phyloP scores from a whole-genome alignment of 2,329 filamentous ascomycete genomes.

The Hypoxylon sp. region DNA sequence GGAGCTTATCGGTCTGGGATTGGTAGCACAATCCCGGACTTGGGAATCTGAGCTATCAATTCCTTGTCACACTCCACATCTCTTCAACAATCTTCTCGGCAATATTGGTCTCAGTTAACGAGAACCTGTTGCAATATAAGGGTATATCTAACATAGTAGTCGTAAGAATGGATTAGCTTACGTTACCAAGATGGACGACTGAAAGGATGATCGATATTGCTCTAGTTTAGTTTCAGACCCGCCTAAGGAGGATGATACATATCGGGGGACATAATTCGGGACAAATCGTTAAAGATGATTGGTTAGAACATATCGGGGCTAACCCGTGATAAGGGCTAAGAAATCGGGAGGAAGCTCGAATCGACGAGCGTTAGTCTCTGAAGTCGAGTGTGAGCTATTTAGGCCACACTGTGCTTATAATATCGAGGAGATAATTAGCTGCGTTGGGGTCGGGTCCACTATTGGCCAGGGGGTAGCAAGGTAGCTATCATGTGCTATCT shows the following conservation, averaged over 20 bases:
- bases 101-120: constrained; percentile 9
- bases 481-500: constrained; percentile 1
- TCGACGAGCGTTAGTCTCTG: constrained; percentile 40
- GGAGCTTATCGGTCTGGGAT: constrained; percentile 41
- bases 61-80: constrained; percentile 29
- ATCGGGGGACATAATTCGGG: constrained; percentile 5
- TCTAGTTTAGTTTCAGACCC: constrained; percentile 11
- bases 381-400: constrained; percentile 18
- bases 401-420: constrained; percentile 32
- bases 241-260: constrained; percentile 11
- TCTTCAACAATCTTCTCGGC: constrained; percentile 3
- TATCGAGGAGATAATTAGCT: constrained; percentile 7
- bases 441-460: constrained; percentile 8
- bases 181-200: neutral
- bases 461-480: neutral
- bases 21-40: constrained; percentile 15
- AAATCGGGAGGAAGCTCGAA: constrained; percentile 43
- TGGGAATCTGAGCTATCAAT: constrained; percentile 8
- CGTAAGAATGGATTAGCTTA: constrained; percentile 12
- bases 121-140: neutral
- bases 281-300: constrained; percentile 22
- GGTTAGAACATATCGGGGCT: constrained; percentile 22
- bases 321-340: constrained; percentile 25
- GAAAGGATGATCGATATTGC: constrained; percentile 5
- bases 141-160: constrained; percentile 7